Percentiles rank a stretch among this genome's conserved stretches.
Evolutionary conservation across 495 filamentous ascomycete species (phyloP).

Genomic region (Talaromyces ruber): DNA sequence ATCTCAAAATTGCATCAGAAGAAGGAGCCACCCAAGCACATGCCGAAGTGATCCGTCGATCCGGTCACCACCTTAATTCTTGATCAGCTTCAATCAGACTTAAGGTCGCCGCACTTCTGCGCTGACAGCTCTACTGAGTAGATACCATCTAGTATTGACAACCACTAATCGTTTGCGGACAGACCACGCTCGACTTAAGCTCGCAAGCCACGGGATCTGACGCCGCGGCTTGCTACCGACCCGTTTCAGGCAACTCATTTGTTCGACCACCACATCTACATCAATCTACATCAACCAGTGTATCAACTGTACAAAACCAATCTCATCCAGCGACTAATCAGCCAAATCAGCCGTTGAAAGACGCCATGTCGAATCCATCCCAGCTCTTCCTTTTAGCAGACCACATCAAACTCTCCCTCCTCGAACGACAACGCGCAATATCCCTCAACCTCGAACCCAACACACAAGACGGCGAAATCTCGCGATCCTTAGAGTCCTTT

Average conservation of each 20-base stretch:
- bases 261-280: neutral
- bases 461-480: conserved; percentile 82
- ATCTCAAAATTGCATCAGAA: conserved; percentile 2
- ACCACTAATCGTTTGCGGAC: neutral
- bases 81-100: neutral
- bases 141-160: neutral
- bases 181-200: neutral
- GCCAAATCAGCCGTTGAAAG: neutral
- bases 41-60: neutral
- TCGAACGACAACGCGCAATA: conserved; percentile 87
- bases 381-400: conserved; percentile 48
- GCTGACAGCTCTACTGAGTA: neutral
- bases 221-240: neutral
- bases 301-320: neutral
- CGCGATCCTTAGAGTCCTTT: conserved; percentile 77
- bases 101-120: neutral
- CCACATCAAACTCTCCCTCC: conserved; percentile 45
- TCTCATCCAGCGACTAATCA: neutral
- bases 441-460: conserved; percentile 77
- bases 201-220: neutral
- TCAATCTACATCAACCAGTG: neutral
- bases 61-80: neutral
- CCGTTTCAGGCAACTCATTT: conserved; percentile 1
- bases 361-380: conserved; percentile 48
- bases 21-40: neutral